phyloP scores from a whole-genome alignment of 305 asterid genomes.

The Fraxinus paxiana region DNA sequence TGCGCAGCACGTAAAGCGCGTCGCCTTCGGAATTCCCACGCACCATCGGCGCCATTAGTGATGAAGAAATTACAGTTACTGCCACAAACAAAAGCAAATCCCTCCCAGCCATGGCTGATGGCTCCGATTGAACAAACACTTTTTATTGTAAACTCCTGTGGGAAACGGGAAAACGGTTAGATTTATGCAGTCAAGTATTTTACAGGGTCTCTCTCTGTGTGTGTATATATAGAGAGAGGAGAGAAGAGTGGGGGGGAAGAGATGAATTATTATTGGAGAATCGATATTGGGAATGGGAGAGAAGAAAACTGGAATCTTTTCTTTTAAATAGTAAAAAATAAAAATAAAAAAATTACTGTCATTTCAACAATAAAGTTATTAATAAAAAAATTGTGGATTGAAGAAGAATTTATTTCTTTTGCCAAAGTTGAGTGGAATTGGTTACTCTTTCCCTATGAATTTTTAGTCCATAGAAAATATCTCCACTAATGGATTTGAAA shows the following conservation, averaged over 20 bases:
- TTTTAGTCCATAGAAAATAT: neutral
- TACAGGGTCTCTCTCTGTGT: neutral
- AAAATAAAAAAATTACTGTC: too few relatives aligned
- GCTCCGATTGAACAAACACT: conserved; percentile 6
- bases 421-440: neutral
- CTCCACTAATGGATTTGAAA: neutral
- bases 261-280: conserved; percentile 1
- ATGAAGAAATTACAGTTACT: conserved; percentile 26
- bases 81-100: conserved; percentile 29
- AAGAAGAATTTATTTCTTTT: neutral
- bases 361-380: neutral
- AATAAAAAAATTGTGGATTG: neutral
- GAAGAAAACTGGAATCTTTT: neutral
- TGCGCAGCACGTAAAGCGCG: conserved; percentile 72
- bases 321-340: neutral
- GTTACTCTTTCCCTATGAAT: neutral
- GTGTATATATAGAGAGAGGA: neutral
- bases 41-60: conserved; percentile 26
- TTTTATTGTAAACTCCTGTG: neutral
- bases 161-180: neutral
- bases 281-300: conserved; percentile 3
- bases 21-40: conserved; percentile 68
- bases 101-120: conserved; percentile 39
- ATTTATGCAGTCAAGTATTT: neutral
- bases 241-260: neutral